Evolutionary conservation across 2,329 filamentous ascomycete genomes (phyloP), one percentile per base, ranked within the genome.

Genomic region (Claviceps pazoutovae): DNA sequence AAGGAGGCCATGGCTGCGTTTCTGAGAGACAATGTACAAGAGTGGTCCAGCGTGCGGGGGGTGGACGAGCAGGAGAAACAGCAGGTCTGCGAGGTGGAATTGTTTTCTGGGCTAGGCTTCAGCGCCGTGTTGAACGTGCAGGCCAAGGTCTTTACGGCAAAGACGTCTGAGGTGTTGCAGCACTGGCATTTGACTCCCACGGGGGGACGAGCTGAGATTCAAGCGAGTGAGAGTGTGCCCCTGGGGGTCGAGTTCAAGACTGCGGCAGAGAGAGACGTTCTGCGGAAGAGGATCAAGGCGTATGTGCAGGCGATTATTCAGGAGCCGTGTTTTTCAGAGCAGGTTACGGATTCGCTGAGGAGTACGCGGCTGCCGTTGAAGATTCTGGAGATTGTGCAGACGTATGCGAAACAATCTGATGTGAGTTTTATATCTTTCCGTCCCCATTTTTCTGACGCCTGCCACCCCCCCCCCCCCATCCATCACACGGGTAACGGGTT

Each of bases 131-230:
- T 80, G 49, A 67, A 68, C n/a, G 57, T 80, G 34, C 64, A 66
- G 13, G 76, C 74, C 49, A 73, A 71, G 53, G 74, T 78, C 61
- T 80, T 79, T 60, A 72, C 71, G 2, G 67, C 76, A 14, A 71
- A 69, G 56, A 68, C 70, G 5, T 56, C 61, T 23, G 74, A 77
- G 7, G 71, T 75, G 19, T 58, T 75, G 52, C 68, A 72, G 55
- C 76, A 80, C 56, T 77, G 71, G 70, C 75, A 76, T 53, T 56
- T 75, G 58, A 66, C 63, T 46, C 59, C 63, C 1, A 65, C 62
- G 13, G 59, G 62, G 43, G 63, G 67, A 44, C 60, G 63, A 23
- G 63, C 76, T 41, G 63, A 70, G 30, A 58, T 79, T 17, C 64
- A 70, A 51, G 61, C 66, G 36, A 63, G 68, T 6, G 64, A 64